Conservation (phyloP, 2,329 filamentous ascomycete species). For the Talaromyces atroroseus region DNA sequence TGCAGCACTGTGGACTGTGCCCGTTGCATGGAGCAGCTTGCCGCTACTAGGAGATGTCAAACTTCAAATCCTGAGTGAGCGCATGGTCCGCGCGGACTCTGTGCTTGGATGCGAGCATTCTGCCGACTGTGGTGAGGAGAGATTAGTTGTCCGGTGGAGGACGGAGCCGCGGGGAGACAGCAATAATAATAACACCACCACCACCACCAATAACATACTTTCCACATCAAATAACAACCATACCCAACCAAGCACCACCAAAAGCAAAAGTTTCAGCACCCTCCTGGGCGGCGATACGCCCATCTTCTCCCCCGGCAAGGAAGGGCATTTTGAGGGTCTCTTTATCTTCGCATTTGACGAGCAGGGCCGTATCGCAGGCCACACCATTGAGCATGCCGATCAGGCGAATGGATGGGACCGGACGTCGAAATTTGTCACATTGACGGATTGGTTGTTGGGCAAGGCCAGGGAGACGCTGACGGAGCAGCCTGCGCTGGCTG, state of each 20-base stretch:
- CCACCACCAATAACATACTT: not conserved
- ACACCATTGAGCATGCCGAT: slow-evolving; percentile 91
- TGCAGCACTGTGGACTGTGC: slow-evolving; percentile 91
- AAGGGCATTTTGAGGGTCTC: slow-evolving; percentile 78
- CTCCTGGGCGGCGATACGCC: slow-evolving; percentile 51
- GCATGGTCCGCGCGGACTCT: slow-evolving; percentile 62
- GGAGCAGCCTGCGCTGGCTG: slow-evolving; percentile 26
- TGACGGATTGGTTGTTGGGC: slow-evolving; percentile 92
- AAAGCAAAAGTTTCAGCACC: slow-evolving; percentile 37
- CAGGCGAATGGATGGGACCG: slow-evolving; percentile 77
- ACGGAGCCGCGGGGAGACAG: slow-evolving; percentile 46
- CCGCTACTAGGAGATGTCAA: slow-evolving; percentile 86
- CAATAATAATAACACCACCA: not conserved
- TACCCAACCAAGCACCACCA: slow-evolving; percentile 23
- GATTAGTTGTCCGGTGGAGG: slow-evolving; percentile 87
- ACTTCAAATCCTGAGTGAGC: slow-evolving; percentile 81
- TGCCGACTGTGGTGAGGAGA: slow-evolving; percentile 53
- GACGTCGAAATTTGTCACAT: slow-evolving; percentile 76
- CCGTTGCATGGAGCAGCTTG: slow-evolving; percentile 89
- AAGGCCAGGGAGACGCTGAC: slow-evolving; percentile 53
- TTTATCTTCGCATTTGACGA: slow-evolving; percentile 96
- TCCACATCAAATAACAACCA: not conserved
- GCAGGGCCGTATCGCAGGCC: slow-evolving; percentile 74
- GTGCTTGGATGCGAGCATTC: slow-evolving; percentile 30
- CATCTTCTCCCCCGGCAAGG: slow-evolving; percentile 49